These are phyloP conservation scores for Medakamo hakoo DNA, from an alignment of 139 green algal genomes.

Conservation along the genomic window DNA sequence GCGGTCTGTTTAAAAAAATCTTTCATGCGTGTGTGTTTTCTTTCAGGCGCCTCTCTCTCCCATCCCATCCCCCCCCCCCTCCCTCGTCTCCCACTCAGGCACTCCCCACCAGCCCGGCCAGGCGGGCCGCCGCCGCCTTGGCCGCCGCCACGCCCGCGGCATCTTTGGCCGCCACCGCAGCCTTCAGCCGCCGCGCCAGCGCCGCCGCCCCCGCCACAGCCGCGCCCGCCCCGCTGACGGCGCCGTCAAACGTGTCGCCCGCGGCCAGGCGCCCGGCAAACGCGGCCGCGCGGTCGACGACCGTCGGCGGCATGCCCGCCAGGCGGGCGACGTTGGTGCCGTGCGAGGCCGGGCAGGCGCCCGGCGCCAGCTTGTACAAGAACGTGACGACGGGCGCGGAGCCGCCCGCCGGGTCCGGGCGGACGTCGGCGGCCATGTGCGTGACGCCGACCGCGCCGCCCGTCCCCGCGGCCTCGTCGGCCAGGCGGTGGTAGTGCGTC, in stretches of 20 bases:
- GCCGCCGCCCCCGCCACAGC: neutral
- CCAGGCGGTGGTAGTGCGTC: constrained; percentile 92
- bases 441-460: constrained; percentile 33
- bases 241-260: neutral
- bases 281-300: constrained; percentile 25
- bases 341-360: constrained; percentile 84
- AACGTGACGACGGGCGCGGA: constrained; percentile 70
- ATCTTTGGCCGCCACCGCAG: neutral
- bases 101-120: neutral
- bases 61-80: neutral
- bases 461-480: constrained; percentile 44
- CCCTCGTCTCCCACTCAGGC: neutral
- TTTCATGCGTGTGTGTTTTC: neutral
- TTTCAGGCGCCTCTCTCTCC: neutral
- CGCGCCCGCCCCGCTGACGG: too few relatives aligned
- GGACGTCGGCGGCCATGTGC: constrained; percentile 78
- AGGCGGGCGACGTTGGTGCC: constrained; percentile 86
- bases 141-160: too few relatives aligned
- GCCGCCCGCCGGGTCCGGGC: constrained; percentile 6
- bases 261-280: constrained; percentile 9
- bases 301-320: constrained; percentile 50
- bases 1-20: too few relatives aligned
- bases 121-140: neutral
- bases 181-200: neutral
- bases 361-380: constrained; percentile 65